These are phyloP conservation scores for Botrytis hyacinthi DNA, from an alignment of 2,329 filamentous ascomycete genomes.

Conservation along the genomic window DNA sequence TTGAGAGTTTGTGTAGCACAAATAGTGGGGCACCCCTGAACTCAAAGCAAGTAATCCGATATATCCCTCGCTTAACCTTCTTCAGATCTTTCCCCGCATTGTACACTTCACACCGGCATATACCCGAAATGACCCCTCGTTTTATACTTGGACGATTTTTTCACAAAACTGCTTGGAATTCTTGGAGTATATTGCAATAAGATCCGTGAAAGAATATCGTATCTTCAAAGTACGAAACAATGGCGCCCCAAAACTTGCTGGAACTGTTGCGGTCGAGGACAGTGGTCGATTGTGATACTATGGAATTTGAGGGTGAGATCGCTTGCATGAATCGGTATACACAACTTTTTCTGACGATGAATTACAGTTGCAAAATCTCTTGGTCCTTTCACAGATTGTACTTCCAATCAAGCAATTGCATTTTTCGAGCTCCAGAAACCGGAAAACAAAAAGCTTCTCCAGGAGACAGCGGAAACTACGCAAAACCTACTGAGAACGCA, in stretches of 20 bases:
- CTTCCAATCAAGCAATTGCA: slow-evolving; percentile 55
- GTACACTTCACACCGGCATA: slow-evolving; percentile 5
- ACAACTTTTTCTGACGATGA: neutral
- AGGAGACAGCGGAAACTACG: slow-evolving; percentile 40
- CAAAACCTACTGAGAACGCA: slow-evolving; percentile 32
- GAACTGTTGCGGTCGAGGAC: slow-evolving; percentile 46
- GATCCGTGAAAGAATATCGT: neutral
- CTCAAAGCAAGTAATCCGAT: slow-evolving; percentile 5
- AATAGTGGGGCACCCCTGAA: neutral
- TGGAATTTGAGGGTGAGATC: slow-evolving; percentile 46
- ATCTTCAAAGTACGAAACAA: neutral
- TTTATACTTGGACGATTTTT: neutral
- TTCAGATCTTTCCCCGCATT: neutral
- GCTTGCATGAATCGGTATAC: neutral
- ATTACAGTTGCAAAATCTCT: slow-evolving; percentile 45
- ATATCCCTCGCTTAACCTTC: slow-evolving; percentile 1
- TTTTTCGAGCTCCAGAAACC: slow-evolving; percentile 47
- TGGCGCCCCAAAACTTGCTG: slow-evolving; percentile 39
- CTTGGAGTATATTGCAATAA: neutral
- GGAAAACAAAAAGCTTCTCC: slow-evolving; percentile 42
- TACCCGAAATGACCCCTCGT: neutral
- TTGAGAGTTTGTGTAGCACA: neutral
- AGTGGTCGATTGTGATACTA: slow-evolving; percentile 52
- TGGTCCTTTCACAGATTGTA: slow-evolving; percentile 52
- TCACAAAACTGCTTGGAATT: neutral